Conservation (phyloP, 129 eudicot genomes). For the Helianthus annuus region HanXRQr2.0-SUNRISE NC_035446.2:159105511-159106010, state of each 20-base stretch:
- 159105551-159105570: not conserved
- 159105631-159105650: not conserved
- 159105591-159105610: slow-evolving; percentile 11
- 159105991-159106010: too few relatives aligned
- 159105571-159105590: slow-evolving; percentile 1
- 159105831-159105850: not conserved
- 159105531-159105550: not conserved
- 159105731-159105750: not conserved
- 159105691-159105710: slow-evolving; percentile 13
- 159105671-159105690: slow-evolving; percentile 26
- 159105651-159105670: not conserved
- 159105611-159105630: slow-evolving; percentile 8
- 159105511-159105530: not conserved
- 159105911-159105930: not conserved
- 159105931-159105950: not conserved
- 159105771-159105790: not conserved
- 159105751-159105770: not conserved
- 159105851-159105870: too few relatives aligned
- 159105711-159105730: slow-evolving; percentile 28
- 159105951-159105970: not conserved
- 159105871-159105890: too few relatives aligned
- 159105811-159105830: too few relatives aligned
- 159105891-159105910: not conserved
- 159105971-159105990: too few relatives aligned
- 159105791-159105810: not conserved